These are phyloP conservation scores for Cercophora newfieldiana DNA, from an alignment of 495 filamentous ascomycete species.

Conservation along the genomic window DNA sequence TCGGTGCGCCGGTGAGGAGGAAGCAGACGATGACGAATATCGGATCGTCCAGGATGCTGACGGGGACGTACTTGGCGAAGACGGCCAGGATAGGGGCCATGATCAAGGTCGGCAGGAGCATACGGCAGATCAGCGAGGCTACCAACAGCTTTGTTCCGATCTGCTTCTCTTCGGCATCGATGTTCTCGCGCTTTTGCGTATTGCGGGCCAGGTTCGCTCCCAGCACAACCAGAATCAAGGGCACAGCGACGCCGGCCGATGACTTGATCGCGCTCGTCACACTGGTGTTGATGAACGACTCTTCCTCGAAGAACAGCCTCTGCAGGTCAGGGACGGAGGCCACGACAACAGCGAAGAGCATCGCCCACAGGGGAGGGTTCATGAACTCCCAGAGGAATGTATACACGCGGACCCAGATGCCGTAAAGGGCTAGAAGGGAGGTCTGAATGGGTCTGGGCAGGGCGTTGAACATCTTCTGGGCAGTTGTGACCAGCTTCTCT, in stretches of 20 bases:
- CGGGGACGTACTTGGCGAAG: constrained; percentile 85
- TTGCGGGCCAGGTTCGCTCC: constrained; percentile 88
- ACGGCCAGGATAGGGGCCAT: constrained; percentile 92
- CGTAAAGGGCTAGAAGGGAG: constrained; percentile 45
- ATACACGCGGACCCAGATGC: constrained; percentile 53
- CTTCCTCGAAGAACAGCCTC: constrained; percentile 80
- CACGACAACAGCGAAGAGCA: constrained; percentile 84
- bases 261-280: constrained; percentile 84
- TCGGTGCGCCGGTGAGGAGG: constrained; percentile 90
- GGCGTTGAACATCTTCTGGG: constrained; percentile 29
- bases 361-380: constrained; percentile 98
- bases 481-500: constrained; percentile 37
- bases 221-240: constrained; percentile 93
- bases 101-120: constrained; percentile 87
- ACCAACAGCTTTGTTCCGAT: constrained; percentile 76
- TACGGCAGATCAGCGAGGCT: constrained; percentile 81
- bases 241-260: constrained; percentile 87
- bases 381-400: constrained; percentile 84
- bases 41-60: constrained; percentile 95
- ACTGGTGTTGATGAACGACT: constrained; percentile 89
- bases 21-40: constrained; percentile 98
- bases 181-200: constrained; percentile 60
- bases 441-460: constrained; percentile 64
- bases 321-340: constrained; percentile 88
- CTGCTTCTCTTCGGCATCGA: constrained; percentile 64